These are phyloP conservation scores for Rubia tinctorum DNA, from an alignment of 305 asterid genomes.

Conservation along the genomic window DNA sequence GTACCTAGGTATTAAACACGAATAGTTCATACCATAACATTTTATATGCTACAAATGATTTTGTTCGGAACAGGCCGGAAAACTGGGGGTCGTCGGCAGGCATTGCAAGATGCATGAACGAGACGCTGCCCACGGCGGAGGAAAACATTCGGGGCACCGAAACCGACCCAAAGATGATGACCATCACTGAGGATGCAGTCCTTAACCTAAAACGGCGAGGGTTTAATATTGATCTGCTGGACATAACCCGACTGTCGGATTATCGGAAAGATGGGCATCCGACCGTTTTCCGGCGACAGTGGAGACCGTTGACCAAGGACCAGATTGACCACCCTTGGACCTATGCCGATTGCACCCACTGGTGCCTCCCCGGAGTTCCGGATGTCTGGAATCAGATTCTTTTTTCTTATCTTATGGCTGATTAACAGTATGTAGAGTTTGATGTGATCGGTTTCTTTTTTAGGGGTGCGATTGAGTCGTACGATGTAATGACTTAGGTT, in stretches of 20 bases:
- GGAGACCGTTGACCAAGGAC: constrained; percentile 28
- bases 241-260: constrained; percentile 41
- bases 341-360: constrained; percentile 61
- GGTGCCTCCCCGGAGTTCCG: constrained; percentile 94
- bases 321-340: constrained; percentile 30
- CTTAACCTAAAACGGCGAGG: constrained; percentile 27
- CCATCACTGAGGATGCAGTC: constrained; percentile 25
- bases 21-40: no score
- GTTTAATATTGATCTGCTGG: constrained; percentile 25
- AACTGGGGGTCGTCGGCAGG: constrained; percentile 31
- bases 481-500: no score
- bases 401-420: constrained; percentile 38
- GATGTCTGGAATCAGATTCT: constrained; percentile 76
- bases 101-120: constrained; percentile 25
- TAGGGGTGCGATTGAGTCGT: no score
- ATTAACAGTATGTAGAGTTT: neutral
- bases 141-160: constrained; percentile 30
- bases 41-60: no score
- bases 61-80: constrained; percentile 21
- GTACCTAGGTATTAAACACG: no score
- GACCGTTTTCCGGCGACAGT: constrained; percentile 31
- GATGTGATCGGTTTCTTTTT: no score
- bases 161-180: constrained; percentile 27
- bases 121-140: constrained; percentile 26
- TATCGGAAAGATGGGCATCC: constrained; percentile 54